Evolutionary conservation across 805 yeast genomes (phyloP).

Genomic region (Kuraishia ogatae): DNA sequence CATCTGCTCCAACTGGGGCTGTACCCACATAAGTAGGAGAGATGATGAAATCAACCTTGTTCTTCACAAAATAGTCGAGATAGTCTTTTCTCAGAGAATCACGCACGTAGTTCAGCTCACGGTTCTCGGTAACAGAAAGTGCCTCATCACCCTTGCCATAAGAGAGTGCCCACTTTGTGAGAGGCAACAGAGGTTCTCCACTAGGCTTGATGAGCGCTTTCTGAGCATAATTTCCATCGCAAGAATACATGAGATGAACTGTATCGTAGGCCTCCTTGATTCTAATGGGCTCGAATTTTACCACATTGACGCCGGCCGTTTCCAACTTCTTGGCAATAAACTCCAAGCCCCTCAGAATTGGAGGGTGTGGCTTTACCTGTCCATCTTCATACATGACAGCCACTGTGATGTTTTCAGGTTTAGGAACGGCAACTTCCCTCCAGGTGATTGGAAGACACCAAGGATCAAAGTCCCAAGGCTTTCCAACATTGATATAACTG

Average conservation of each 20-base stretch:
- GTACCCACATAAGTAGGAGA: slow-evolving; percentile 63
- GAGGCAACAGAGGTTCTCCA: slow-evolving; percentile 62
- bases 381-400: slow-evolving; percentile 62
- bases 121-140: slow-evolving; percentile 40
- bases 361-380: slow-evolving; percentile 59
- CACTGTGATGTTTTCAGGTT: slow-evolving; percentile 39
- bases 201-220: slow-evolving; percentile 40
- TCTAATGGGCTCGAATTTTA: slow-evolving; percentile 49
- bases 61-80: slow-evolving; percentile 38
- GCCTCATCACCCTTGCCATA: slow-evolving; percentile 49
- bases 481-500: slow-evolving; percentile 47
- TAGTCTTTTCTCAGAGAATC: slow-evolving; percentile 54
- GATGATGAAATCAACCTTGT: slow-evolving; percentile 55
- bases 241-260: slow-evolving; percentile 45
- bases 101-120: slow-evolving; percentile 44
- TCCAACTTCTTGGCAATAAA: slow-evolving; percentile 43
- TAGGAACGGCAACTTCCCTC: slow-evolving; percentile 33
- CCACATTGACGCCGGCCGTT: slow-evolving; percentile 49
- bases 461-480: slow-evolving; percentile 50
- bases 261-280: slow-evolving; percentile 52
- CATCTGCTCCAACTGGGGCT: slow-evolving; percentile 56
- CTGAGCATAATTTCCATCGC: slow-evolving; percentile 62
- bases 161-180: slow-evolving; percentile 53
- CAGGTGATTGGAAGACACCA: slow-evolving; percentile 42
- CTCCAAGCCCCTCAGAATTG: slow-evolving; percentile 48